A percentile compares a stretch with the other conserved stretches of the same genome.
Conservation (phyloP, 176 grass and related monocot species). For the Juncus effusus region DNA sequence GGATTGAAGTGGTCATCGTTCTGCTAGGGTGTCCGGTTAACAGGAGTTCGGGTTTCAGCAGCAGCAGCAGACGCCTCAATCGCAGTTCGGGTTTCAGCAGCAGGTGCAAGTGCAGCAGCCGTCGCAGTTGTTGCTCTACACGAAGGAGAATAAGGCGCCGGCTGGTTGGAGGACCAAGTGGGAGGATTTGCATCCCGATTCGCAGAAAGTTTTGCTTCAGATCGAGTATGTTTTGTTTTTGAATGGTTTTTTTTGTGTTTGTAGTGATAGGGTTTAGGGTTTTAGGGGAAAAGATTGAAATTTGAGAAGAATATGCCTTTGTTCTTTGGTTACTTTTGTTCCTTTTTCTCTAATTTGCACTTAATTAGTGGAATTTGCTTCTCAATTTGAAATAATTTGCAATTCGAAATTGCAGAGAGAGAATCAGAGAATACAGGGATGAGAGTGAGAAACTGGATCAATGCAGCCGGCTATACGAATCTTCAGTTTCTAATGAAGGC, state of each 20-base stretch:
- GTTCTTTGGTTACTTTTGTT: background rate
- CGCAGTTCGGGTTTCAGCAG: slow-evolving; percentile 23
- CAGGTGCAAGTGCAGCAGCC: background rate
- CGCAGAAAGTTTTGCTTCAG: slow-evolving; percentile 50
- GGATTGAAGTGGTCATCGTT: too few species aligned
- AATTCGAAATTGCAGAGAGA: slow-evolving; percentile 46
- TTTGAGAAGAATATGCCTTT: background rate
- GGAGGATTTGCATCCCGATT: slow-evolving; percentile 53
- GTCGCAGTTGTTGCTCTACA: slow-evolving; percentile 33
- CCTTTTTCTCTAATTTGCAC: background rate
- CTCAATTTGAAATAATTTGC: background rate
- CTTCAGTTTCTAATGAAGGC: slow-evolving; percentile 36
- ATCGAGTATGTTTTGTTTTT: slow-evolving; percentile 49
- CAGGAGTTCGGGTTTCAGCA: slow-evolving; percentile 12
- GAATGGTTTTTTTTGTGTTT: slow-evolving; percentile 14
- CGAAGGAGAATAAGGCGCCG: slow-evolving; percentile 31
- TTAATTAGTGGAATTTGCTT: background rate
- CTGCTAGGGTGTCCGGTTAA: too few species aligned
- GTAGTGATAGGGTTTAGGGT: slow-evolving; percentile 22
- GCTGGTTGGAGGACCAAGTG: slow-evolving; percentile 58
- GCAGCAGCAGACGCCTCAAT: background rate
- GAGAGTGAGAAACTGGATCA: slow-evolving; percentile 56
- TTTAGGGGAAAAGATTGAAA: slow-evolving; percentile 14
- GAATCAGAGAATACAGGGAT: slow-evolving; percentile 46
- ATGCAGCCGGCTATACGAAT: slow-evolving; percentile 47